These are phyloP conservation scores for Aspergillus oerlinghausenensis DNA, from an alignment of 2,329 filamentous ascomycete species.

Conservation along the genomic window DNA sequence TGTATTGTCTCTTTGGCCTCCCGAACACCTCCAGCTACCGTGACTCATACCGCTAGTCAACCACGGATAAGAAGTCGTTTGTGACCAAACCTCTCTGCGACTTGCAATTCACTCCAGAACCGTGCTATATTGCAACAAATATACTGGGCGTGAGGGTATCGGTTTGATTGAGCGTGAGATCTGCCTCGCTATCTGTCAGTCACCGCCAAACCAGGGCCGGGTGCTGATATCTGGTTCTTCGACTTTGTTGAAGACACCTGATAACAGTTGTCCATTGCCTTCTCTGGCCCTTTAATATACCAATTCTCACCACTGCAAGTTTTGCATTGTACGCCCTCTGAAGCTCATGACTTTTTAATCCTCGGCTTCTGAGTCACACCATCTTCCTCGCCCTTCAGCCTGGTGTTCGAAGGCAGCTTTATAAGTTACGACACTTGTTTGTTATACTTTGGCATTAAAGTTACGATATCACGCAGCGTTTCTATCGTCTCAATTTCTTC, in stretches of 20 bases:
- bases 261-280: constrained; percentile 22
- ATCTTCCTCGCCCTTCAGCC: constrained; percentile 26
- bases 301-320: constrained; percentile 2
- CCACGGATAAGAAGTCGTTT: constrained; percentile 11
- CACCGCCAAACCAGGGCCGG: constrained; percentile 14
- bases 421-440: constrained; percentile 19
- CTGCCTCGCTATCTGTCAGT: constrained; percentile 14
- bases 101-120: neutral
- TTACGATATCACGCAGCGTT: constrained; percentile 42
- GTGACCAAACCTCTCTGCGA: constrained; percentile 10
- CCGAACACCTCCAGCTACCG: constrained; percentile 14
- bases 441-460: constrained; percentile 24
- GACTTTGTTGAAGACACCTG: constrained; percentile 16
- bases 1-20: constrained; percentile 10
- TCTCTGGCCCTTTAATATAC: constrained; percentile 15
- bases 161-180: constrained; percentile 7
- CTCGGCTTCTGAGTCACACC: constrained; percentile 29
- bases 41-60: constrained; percentile 19
- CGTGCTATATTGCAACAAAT: constrained; percentile 14
- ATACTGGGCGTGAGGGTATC: constrained; percentile 12
- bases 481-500: constrained; percentile 16
- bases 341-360: constrained; percentile 27
- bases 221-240: constrained; percentile 24
- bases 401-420: constrained; percentile 33
- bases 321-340: constrained; percentile 4